Base-by-base conservation (phyloP, 179 eudicot species). In the Beta corolliflora region DNA sequence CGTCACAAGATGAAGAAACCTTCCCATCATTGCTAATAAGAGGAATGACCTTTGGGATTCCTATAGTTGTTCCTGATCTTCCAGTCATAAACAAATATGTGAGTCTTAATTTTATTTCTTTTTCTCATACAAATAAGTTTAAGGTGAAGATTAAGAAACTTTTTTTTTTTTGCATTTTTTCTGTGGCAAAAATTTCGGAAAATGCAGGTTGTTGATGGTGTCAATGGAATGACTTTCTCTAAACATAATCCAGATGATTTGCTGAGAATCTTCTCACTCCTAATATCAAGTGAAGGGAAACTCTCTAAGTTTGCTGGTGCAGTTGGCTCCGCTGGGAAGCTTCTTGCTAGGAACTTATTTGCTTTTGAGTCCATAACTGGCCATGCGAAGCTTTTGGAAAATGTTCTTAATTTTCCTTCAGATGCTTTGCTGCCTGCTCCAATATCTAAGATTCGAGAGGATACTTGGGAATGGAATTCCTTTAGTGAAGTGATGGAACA, bases 11-110 rank as follows among this genome's bases (percentile, higher is more conserved):
- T 31, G 98, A 87, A 80, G 97, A 93, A 82, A 88, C 92, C 36
- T 95, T 95, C 86, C 99, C 99, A 45, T 77, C 95, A 77, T 84
- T 94, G 79, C 90, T 95, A 81, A 84, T 82, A 13, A 88, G 98
- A 89, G 94, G 94, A 54, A 89, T 95, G 99, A 86, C 97, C 77
- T 90, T 92, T 77, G 98, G 93, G 41, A 85, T 92, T 78, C 99
- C 99, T 41, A 66, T 92, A 16, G 78, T 92, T 83, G 95, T 92
- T 31, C 97, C 98, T 70, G 97, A 92, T 82, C 85, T 87, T 89
- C 93, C 92, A 75, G 88, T 88, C 82, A 90, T 94, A 60, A 85
- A 80, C 72, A 90, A 85, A 88, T 83, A 95, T 85, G 99, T 95
- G 84, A 84, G 99, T 89, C 80, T 56, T 71, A 73, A 21, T 12